Percentiles rank a stretch among this genome's conserved stretches.
phyloP scores from a whole-genome alignment of 129 eudicot species.

The Apium graveolens region DNA sequence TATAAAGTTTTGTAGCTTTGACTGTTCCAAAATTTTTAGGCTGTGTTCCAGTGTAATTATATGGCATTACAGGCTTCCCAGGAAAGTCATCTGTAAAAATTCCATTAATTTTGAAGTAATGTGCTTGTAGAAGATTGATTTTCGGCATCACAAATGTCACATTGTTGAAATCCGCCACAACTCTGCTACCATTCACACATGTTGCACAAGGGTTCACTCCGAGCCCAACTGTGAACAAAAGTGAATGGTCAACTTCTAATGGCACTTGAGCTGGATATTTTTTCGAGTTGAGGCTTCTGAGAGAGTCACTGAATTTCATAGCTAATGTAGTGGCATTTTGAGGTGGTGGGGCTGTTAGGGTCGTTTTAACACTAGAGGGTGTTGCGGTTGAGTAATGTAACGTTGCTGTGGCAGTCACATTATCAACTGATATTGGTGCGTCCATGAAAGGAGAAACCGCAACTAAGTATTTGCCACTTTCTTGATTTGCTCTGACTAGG shows the following conservation, averaged over 20 bases:
- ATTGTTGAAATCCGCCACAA: conserved; percentile 1
- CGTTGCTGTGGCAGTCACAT: conserved; percentile 3
- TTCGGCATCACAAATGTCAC: conserved; percentile 9
- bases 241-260: not conserved
- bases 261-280: conserved; percentile 9
- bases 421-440: not conserved
- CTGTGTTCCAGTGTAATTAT: not conserved
- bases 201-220: conserved; percentile 1
- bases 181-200: conserved; percentile 4
- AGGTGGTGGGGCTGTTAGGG: conserved; percentile 6
- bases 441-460: not conserved
- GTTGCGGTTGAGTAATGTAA: not conserved
- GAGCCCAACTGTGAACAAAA: conserved; percentile 1
- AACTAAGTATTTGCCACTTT: not conserved
- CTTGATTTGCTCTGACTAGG: not conserved
- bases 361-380: not conserved
- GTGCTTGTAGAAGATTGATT: conserved; percentile 13
- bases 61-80: not conserved
- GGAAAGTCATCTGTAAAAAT: not conserved
- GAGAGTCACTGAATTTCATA: not conserved
- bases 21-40: not conserved
- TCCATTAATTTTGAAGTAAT: not conserved
- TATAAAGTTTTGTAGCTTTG: not conserved
- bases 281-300: conserved; percentile 6
- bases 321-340: conserved; percentile 8